phyloP scores from a whole-genome alignment of 495 filamentous ascomycete genomes.

The Talaromyces wortmannii region DNA sequence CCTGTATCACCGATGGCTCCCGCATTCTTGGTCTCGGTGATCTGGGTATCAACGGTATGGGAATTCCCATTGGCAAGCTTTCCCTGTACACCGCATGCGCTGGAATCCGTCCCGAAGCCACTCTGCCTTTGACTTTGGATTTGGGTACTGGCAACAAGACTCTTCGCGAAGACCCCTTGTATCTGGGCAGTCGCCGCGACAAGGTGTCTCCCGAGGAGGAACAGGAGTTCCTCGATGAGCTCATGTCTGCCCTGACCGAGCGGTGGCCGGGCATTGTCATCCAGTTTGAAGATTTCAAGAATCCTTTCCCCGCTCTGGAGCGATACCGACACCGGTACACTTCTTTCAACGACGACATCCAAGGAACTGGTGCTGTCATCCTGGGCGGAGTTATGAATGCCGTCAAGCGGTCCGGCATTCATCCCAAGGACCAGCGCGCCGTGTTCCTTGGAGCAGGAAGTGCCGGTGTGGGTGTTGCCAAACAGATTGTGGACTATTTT shows the following conservation, averaged over 20 bases:
- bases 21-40: constrained; percentile 94
- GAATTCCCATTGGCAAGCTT: constrained; percentile 94
- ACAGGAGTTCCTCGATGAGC: constrained; percentile 91
- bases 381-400: constrained; percentile 92
- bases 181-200: constrained; percentile 80
- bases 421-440: constrained; percentile 82
- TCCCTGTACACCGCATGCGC: constrained; percentile 93
- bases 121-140: constrained; percentile 87
- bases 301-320: constrained; percentile 89
- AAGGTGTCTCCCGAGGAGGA: constrained; percentile 77
- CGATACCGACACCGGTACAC: constrained; percentile 82
- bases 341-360: constrained; percentile 98
- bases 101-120: constrained; percentile 87
- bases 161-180: constrained; percentile 85
- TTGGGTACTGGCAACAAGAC: constrained; percentile 85
- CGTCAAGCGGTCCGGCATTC: constrained; percentile 79
- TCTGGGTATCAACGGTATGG: constrained; percentile 95
- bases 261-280: constrained; percentile 90
- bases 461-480: constrained; percentile 93
- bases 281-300: constrained; percentile 99
- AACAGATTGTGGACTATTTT: constrained; percentile 95
- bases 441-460: constrained; percentile 96
- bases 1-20: constrained; percentile 94
- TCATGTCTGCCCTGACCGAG: constrained; percentile 87
- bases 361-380: constrained; percentile 95